Conservation (phyloP, 2,329 filamentous ascomycete genomes). For the Epichloe glyceriae region DNA sequence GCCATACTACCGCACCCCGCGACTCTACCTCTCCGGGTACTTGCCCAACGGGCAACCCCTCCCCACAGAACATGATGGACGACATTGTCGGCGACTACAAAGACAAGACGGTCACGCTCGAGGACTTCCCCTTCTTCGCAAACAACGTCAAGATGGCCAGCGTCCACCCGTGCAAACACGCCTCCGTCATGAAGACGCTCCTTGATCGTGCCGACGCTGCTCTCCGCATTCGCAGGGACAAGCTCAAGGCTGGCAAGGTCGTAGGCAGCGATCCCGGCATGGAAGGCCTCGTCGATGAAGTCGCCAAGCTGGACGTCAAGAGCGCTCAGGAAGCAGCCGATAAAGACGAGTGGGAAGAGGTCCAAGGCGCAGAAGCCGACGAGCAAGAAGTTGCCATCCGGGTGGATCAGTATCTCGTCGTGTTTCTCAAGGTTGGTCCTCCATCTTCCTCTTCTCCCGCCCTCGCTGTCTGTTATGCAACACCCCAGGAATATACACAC, state of each 20-base stretch:
- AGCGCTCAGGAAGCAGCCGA: conserved; percentile 38
- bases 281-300: conserved; percentile 76
- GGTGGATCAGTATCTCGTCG: conserved; percentile 79
- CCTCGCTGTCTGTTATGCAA: too few relatives aligned
- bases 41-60: conserved; percentile 66
- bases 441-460: not conserved
- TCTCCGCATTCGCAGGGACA: conserved; percentile 75
- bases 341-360: conserved; percentile 53
- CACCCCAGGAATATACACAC: not conserved
- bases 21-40: conserved; percentile 90
- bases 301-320: conserved; percentile 49
- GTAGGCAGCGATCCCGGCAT: conserved; percentile 45
- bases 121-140: conserved; percentile 92
- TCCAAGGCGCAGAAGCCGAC: conserved; percentile 46
- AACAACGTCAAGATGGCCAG: conserved; percentile 90
- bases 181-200: conserved; percentile 93
- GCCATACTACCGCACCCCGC: conserved; percentile 89
- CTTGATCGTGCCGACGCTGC: conserved; percentile 91
- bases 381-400: conserved; percentile 67
- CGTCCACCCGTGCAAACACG: conserved; percentile 94
- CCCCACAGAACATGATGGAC: conserved; percentile 80
- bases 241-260: conserved; percentile 50
- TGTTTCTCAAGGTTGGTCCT: conserved; percentile 61
- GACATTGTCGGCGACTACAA: conserved; percentile 95
- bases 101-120: conserved; percentile 95